phyloP scores from a whole-genome alignment of 83 land plant species.

The Diphasiastrum complanatum region DNA sequence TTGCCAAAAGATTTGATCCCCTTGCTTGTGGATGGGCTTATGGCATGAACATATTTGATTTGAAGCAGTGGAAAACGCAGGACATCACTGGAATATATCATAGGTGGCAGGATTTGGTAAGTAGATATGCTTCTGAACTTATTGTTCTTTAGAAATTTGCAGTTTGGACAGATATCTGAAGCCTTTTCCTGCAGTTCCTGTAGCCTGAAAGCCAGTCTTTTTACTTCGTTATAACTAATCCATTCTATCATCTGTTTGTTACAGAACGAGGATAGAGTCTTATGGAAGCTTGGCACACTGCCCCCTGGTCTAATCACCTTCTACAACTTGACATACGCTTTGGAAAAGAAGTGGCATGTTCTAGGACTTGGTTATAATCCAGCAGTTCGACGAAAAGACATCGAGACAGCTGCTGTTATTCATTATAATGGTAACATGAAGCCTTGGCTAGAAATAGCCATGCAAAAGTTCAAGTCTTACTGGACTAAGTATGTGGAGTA shows the following conservation, averaged over 20 bases:
- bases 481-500: background rate
- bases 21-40: conserved; percentile 15
- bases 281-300: background rate
- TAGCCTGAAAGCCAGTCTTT: background rate
- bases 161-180: no score
- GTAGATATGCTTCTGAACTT: background rate
- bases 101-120: conserved; percentile 12
- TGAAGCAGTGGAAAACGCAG: conserved; percentile 3
- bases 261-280: conserved; percentile 1
- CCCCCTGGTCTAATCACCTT: conserved; percentile 2
- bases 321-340: background rate
- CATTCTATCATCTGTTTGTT: background rate
- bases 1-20: conserved; percentile 11
- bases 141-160: no score
- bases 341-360: conserved; percentile 4
- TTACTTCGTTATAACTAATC: background rate
- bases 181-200: background rate
- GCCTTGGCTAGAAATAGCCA: background rate
- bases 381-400: background rate
- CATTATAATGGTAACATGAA: no score
- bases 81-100: conserved; percentile 14
- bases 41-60: conserved; percentile 11
- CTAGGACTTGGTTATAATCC: background rate
- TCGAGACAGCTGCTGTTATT: background rate
- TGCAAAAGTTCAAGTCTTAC: background rate